Conservation (phyloP, 805 yeast species). For the Candida silvicultrix region DNA sequence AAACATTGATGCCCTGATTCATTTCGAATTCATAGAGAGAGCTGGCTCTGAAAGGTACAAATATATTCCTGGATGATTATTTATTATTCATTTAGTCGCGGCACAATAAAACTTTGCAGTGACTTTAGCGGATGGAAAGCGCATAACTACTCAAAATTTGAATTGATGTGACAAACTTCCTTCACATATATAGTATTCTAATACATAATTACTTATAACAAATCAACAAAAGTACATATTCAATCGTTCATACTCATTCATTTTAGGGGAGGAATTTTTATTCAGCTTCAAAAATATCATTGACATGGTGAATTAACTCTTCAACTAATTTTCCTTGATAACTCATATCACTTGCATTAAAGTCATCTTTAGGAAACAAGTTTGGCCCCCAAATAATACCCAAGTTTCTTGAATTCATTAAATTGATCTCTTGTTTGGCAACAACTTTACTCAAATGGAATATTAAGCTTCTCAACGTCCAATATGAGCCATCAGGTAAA, state of each 20-base stretch:
- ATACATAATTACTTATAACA: not conserved
- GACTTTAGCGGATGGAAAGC: too few species aligned
- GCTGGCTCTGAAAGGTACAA: constrained; percentile 4
- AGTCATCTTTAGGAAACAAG: constrained; percentile 60
- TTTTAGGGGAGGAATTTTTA: constrained; percentile 4
- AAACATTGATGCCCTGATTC: constrained; percentile 6
- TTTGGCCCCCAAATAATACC: constrained; percentile 97
- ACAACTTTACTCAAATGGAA: constrained; percentile 81
- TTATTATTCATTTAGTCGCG: too few species aligned
- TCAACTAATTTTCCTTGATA: constrained; percentile 76
- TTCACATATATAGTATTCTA: not conserved
- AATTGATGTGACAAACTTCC: too few species aligned
- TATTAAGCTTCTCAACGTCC: constrained; percentile 77
- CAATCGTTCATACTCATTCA: not conserved
- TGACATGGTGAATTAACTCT: constrained; percentile 76
- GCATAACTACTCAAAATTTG: too few species aligned
- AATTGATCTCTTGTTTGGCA: constrained; percentile 51
- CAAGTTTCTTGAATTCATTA: constrained; percentile 78
- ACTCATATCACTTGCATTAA: constrained; percentile 67
- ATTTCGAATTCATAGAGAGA: constrained; percentile 10
- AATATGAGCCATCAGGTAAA: constrained; percentile 91
- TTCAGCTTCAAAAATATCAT: constrained; percentile 71
- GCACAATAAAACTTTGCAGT: too few species aligned
- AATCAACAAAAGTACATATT: not conserved
- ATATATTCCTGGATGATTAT: constrained; percentile 14